phyloP scores from a whole-genome alignment of 148 eudicot species.

The Chenopodium quinoa region DNA sequence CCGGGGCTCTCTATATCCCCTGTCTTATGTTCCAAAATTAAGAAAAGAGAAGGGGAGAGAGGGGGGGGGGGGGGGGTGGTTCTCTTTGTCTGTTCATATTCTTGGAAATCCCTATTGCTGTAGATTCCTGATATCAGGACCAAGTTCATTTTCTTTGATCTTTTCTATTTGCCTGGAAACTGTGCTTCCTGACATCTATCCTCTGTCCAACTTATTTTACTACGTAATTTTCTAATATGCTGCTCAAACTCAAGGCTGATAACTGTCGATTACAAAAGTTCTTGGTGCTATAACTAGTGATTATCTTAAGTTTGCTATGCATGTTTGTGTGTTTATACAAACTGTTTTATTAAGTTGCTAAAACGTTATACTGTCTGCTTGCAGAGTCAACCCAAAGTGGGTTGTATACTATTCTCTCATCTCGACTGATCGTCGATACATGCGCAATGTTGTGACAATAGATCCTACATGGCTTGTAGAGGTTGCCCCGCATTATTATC shows the following conservation, averaged over 20 bases:
- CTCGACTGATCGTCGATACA: conserved; percentile 87
- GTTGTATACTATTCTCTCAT: conserved; percentile 78
- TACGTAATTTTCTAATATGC: not conserved
- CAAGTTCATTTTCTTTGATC: not conserved
- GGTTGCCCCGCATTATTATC: conserved; percentile 86
- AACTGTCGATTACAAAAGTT: not conserved
- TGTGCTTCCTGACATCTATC: not conserved
- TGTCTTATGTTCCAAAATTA: not conserved
- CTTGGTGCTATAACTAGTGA: not conserved
- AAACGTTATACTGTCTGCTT: conserved; percentile 19
- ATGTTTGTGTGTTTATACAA: not conserved
- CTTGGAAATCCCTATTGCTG: not conserved
- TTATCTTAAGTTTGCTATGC: not conserved
- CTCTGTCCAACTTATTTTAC: not conserved
- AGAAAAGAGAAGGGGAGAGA: no score
- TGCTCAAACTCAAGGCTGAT: not conserved
- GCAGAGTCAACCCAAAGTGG: conserved; percentile 98
- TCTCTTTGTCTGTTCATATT: not conserved
- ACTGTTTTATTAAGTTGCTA: not conserved
- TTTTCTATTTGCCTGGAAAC: not conserved
- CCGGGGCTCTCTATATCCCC: not conserved
- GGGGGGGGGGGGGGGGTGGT: not conserved
- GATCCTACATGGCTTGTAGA: conserved; percentile 87
- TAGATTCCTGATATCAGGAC: not conserved
- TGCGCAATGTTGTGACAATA: conserved; percentile 87